These are phyloP conservation scores for Sicyos edulis DNA, from an alignment of 306 rosid genomes.

Conservation along the genomic window DNA sequence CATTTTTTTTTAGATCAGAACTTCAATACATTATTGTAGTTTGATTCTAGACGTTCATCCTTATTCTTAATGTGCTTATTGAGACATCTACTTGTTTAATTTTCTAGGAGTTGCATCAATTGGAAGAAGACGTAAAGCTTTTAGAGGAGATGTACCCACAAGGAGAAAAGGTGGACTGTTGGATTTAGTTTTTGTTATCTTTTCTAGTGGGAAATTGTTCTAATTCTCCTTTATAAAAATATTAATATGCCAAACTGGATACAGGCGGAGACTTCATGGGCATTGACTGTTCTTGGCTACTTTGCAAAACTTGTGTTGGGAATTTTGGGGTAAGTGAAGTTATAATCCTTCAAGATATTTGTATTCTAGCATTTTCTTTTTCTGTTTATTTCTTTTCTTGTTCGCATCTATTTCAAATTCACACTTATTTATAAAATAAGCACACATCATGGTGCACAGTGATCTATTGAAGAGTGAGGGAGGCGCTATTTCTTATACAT, in stretches of 20 bases:
- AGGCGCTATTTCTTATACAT: background rate
- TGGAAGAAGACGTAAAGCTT: constrained; percentile 97
- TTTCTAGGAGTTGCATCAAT: constrained; percentile 81
- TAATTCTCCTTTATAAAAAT: constrained; percentile 8
- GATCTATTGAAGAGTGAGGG: constrained; percentile 15
- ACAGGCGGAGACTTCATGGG: constrained; percentile 99
- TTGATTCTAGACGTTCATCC: constrained; percentile 5
- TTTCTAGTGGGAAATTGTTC: background rate
- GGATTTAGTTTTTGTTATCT: constrained; percentile 7
- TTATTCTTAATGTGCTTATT: background rate
- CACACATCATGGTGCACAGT: background rate
- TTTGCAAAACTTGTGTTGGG: constrained; percentile 93
- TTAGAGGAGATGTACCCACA: constrained; percentile 98
- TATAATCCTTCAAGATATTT: constrained; percentile 12
- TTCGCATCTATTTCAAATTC: too few relatives aligned
- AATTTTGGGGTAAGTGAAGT: constrained; percentile 71
- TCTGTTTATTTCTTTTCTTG: too few relatives aligned
- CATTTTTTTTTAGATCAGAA: background rate
- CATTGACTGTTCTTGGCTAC: constrained; percentile 92
- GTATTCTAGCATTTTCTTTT: too few relatives aligned
- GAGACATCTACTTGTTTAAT: constrained; percentile 27
- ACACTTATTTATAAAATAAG: background rate
- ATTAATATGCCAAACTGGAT: constrained; percentile 22
- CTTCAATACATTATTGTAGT: background rate
- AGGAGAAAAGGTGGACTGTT: constrained; percentile 69